Evolutionary conservation across 768 basidiomycete species (phyloP).

Genomic region (Termitomyces heimii): DNA sequence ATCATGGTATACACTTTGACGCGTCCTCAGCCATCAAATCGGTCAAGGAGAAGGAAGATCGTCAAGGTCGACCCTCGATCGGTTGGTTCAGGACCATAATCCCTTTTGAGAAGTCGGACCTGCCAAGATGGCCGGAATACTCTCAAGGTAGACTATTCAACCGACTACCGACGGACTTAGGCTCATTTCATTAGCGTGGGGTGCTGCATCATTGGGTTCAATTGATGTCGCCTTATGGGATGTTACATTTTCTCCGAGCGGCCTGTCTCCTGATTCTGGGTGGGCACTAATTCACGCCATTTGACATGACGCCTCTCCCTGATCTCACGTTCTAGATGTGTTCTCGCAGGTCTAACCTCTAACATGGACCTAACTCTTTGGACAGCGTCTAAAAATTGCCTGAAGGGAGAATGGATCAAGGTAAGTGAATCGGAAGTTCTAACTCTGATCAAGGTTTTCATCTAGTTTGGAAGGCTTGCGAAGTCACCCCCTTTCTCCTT

Average conservation of each 20-base stretch:
- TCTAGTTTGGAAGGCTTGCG: conserved; percentile 35
- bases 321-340: conserved; percentile 39
- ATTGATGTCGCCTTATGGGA: conserved; percentile 59
- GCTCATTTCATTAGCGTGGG: conserved; percentile 51
- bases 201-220: conserved; percentile 61
- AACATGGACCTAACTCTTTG: conserved; percentile 74
- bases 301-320: neutral
- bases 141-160: conserved; percentile 34
- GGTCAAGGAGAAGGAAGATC: conserved; percentile 21
- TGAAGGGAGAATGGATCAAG: conserved; percentile 71
- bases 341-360: conserved; percentile 62
- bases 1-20: conserved; percentile 66
- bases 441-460: neutral
- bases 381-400: conserved; percentile 56
- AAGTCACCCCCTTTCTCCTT: conserved; percentile 49
- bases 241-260: conserved; percentile 64
- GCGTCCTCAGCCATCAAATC: conserved; percentile 44
- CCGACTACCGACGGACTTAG: neutral
- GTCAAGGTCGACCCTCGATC: conserved; percentile 29
- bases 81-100: conserved; percentile 76
- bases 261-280: conserved; percentile 56
- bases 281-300: conserved; percentile 19
- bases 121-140: conserved; percentile 41
- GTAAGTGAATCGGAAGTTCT: conserved; percentile 24
- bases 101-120: conserved; percentile 42